phyloP scores from a whole-genome alignment of 139 green algal species.

The Asterochloris erici region DNA sequence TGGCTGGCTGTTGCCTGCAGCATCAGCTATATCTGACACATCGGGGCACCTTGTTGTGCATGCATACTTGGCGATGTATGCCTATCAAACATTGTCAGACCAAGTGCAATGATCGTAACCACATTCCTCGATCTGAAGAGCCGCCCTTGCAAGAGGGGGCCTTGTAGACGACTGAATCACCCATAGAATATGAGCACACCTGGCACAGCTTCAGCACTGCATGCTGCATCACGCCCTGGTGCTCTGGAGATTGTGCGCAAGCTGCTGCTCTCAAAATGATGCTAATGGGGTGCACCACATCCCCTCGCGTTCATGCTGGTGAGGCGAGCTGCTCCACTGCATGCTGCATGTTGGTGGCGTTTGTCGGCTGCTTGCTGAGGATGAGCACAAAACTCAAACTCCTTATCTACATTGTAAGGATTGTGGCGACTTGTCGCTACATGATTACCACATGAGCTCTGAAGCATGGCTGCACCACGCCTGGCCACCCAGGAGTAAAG shows the following conservation, averaged over 20 bases:
- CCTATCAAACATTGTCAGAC: not conserved
- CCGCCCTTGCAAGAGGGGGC: not conserved
- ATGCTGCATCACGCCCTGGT: too few species aligned
- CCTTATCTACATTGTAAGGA: constrained; percentile 65
- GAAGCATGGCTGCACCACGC: constrained; percentile 5
- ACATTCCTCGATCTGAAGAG: constrained; percentile 75
- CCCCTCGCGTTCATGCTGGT: too few species aligned
- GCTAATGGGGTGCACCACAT: too few species aligned
- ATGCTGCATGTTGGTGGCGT: too few species aligned
- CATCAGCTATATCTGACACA: too few species aligned
- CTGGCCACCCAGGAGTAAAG: too few species aligned
- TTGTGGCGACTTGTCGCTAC: constrained; percentile 20
- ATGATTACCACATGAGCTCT: constrained; percentile 34
- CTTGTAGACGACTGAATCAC: constrained; percentile 44
- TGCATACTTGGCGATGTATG: too few species aligned
- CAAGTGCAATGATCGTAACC: constrained; percentile 40
- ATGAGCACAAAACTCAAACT: constrained; percentile 22
- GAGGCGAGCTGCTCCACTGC: too few species aligned
- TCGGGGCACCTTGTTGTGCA: too few species aligned
- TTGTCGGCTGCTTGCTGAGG: constrained; percentile 15
- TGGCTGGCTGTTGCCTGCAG: too few species aligned
- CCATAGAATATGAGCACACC: constrained; percentile 66
- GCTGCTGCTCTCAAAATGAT: too few species aligned
- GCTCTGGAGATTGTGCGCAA: too few species aligned
- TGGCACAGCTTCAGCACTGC: constrained; percentile 4